Conservation (phyloP, 2,329 filamentous ascomycete genomes). For the Colletotrichum agaves region DNA sequence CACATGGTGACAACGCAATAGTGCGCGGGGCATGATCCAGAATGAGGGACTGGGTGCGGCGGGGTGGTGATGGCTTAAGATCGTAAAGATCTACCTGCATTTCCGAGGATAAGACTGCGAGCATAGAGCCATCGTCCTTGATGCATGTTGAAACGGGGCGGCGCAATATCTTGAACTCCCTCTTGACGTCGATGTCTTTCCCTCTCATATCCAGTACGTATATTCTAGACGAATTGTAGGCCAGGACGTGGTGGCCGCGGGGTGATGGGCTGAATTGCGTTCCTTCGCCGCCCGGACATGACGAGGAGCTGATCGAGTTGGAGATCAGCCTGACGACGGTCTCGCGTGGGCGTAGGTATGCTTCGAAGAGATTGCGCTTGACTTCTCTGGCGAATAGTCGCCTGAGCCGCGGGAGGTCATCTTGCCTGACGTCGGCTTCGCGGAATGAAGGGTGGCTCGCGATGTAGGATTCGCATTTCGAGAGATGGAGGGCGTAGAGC, state of each 20-base stretch:
- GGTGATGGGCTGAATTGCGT: constrained; percentile 87
- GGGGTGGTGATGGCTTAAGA: constrained; percentile 71
- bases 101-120: constrained; percentile 84
- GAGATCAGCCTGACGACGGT: constrained; percentile 85
- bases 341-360: constrained; percentile 75
- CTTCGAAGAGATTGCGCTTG: constrained; percentile 81
- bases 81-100: constrained; percentile 91
- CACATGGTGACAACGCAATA: constrained; percentile 83
- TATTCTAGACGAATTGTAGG: constrained; percentile 87
- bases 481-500: constrained; percentile 71
- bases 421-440: constrained; percentile 51
- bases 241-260: constrained; percentile 78
- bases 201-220: constrained; percentile 78
- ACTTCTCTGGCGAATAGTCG: constrained; percentile 75
- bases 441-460: constrained; percentile 57
- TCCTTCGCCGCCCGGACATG: constrained; percentile 84
- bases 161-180: constrained; percentile 83
- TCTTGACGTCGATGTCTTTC: constrained; percentile 70
- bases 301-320: constrained; percentile 84
- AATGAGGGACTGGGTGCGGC: constrained; percentile 77
- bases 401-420: constrained; percentile 70
- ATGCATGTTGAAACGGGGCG: constrained; percentile 82
- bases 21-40: constrained; percentile 82
- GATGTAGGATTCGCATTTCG: constrained; percentile 68
- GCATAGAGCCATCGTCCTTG: constrained; percentile 77